Evolutionary conservation across 2,329 filamentous ascomycete genomes (phyloP).

Genomic region (Fonsecaea nubica): DNA sequence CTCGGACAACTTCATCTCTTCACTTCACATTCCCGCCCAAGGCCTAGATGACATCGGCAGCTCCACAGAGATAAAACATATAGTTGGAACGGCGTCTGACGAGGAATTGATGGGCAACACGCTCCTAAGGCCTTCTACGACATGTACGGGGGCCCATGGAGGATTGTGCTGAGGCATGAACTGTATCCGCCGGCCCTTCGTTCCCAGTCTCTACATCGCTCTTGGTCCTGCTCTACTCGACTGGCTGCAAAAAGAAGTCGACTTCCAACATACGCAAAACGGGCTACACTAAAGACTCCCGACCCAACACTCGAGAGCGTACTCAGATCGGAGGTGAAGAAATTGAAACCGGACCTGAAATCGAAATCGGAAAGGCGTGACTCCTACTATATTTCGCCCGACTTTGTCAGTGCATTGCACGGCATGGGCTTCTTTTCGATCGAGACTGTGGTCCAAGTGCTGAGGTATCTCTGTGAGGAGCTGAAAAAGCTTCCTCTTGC

Average conservation of each 20-base stretch:
- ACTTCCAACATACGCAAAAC: conserved; percentile 15
- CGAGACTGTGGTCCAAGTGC: conserved; percentile 15
- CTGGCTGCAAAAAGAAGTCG: background rate
- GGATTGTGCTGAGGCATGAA: background rate
- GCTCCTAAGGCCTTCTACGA: background rate
- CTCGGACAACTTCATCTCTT: background rate
- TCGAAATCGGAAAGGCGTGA: background rate
- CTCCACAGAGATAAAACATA: background rate
- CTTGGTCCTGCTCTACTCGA: conserved; percentile 8
- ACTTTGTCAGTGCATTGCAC: conserved; percentile 18
- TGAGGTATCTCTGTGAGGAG: conserved; percentile 18
- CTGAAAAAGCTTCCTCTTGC: conserved; percentile 11
- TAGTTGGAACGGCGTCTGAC: background rate
- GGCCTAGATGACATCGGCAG: background rate
- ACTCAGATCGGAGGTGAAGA: background rate
- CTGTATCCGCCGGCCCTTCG: conserved; percentile 3
- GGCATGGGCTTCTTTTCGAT: conserved; percentile 24
- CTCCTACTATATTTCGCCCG: conserved; percentile 22
- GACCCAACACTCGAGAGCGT: background rate
- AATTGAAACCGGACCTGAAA: too few relatives aligned
- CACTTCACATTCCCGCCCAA: background rate
- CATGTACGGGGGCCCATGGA: conserved; percentile 8
- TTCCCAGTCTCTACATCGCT: background rate
- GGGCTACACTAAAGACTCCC: background rate
- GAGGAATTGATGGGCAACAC: background rate